phyloP scores from a whole-genome alignment of 2,329 filamentous ascomycete species.

The Didymella keratinophila region DNA sequence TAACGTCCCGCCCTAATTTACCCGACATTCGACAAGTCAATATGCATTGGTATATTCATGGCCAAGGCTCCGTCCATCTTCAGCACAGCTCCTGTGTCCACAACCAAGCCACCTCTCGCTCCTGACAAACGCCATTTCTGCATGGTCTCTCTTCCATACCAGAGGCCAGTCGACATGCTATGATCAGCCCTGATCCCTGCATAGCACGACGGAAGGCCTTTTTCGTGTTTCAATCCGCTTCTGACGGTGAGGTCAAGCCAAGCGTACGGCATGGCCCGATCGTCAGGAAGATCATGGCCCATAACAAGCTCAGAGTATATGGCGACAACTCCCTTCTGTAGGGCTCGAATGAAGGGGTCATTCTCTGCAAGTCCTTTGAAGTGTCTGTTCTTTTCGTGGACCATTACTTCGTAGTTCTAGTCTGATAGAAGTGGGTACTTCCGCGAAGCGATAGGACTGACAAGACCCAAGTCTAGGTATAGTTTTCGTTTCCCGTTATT shows the following conservation, averaged over 20 bases:
- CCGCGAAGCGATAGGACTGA: neutral
- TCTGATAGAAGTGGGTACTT: neutral
- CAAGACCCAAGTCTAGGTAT: conserved; percentile 4
- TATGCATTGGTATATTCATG: conserved; percentile 1
- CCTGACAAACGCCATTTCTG: neutral
- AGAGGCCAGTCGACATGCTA: neutral
- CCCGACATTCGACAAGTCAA: neutral
- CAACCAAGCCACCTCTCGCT: neutral
- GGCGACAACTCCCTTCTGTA: neutral
- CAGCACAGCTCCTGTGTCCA: neutral
- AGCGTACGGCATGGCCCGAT: neutral
- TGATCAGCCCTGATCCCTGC: neutral
- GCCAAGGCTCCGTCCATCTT: neutral
- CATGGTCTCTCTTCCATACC: conserved; percentile 4
- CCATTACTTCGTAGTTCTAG: neutral
- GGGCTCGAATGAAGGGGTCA: neutral
- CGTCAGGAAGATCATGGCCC: neutral
- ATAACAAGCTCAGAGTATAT: conserved; percentile 4
- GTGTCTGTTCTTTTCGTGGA: conserved; percentile 6
- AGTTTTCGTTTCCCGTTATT: neutral
- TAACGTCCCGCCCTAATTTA: too few species aligned
- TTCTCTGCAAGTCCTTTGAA: neutral
- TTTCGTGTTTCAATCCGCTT: neutral
- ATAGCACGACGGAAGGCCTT: neutral
- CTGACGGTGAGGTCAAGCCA: neutral